These are phyloP conservation scores for Ophiognomonia clavigignenti-juglandacearum DNA, from an alignment of 2,329 filamentous ascomycete genomes.

Conservation along the genomic window DNA sequence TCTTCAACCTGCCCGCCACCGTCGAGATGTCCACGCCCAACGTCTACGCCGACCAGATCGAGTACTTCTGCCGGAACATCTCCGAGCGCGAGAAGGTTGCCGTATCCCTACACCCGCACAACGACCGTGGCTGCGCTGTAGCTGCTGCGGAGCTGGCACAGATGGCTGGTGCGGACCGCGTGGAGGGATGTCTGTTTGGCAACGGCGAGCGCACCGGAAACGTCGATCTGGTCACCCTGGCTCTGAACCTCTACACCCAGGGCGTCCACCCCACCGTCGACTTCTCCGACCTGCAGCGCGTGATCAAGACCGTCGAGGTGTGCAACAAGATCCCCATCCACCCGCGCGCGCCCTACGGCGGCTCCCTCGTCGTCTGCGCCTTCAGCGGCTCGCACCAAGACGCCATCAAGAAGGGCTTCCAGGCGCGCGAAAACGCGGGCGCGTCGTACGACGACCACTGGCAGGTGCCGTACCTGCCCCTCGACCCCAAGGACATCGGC, in stretches of 20 bases:
- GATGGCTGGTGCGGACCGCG: slow-evolving; percentile 92
- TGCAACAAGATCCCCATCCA: slow-evolving; percentile 95
- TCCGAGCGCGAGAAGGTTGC: slow-evolving; percentile 79
- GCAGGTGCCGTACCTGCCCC: slow-evolving; percentile 85
- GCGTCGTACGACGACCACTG: slow-evolving; percentile 63
- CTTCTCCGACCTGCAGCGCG: slow-evolving; percentile 79
- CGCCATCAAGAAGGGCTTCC: slow-evolving; percentile 91
- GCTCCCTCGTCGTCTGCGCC: slow-evolving; percentile 84
- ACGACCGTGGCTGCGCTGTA: slow-evolving; percentile 85
- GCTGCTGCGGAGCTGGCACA: slow-evolving; percentile 89
- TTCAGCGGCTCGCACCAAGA: slow-evolving; percentile 94
- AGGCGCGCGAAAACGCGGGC: slow-evolving; percentile 58
- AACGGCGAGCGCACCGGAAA: slow-evolving; percentile 96
- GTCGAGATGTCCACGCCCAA: slow-evolving; percentile 95
- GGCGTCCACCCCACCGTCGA: slow-evolving; percentile 81
- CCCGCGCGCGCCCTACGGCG: slow-evolving; percentile 83
- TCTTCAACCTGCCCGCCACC: slow-evolving; percentile 95
- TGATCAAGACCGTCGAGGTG: slow-evolving; percentile 86
- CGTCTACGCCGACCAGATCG: slow-evolving; percentile 91
- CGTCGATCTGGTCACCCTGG: slow-evolving; percentile 89
- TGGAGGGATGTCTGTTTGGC: slow-evolving; percentile 90
- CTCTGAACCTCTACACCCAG: slow-evolving; percentile 91
- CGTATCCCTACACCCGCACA: slow-evolving; percentile 90
- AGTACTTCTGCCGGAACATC: slow-evolving; percentile 89
- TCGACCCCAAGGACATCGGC: slow-evolving; percentile 90